phyloP scores from a whole-genome alignment of 257 asterid genomes.

The Solanum bulbocastanum region DNA sequence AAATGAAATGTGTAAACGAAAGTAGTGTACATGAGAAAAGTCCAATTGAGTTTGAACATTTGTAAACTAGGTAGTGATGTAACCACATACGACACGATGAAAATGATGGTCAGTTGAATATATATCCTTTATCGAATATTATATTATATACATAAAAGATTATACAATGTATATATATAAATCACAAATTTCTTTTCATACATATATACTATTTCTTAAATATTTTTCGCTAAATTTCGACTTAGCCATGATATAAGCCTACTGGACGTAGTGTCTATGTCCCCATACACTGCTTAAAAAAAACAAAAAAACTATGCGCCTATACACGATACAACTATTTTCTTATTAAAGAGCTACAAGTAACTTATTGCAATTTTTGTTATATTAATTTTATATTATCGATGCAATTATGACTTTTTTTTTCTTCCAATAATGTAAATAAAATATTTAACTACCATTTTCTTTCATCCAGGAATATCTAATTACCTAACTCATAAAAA shows the following conservation, averaged over 20 bases:
- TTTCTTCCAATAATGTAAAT: neutral
- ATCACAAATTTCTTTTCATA: neutral
- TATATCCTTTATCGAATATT: too few relatives aligned
- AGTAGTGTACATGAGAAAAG: neutral
- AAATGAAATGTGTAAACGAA: neutral
- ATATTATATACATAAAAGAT: too few relatives aligned
- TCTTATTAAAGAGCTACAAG: neutral
- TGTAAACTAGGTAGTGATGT: neutral
- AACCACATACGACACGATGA: neutral
- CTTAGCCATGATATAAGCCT: neutral
- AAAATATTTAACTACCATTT: neutral
- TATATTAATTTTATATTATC: neutral
- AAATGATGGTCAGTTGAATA: neutral
- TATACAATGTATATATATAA: too few relatives aligned
- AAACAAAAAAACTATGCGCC: neutral
- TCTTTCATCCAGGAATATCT: neutral
- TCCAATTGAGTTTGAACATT: neutral
- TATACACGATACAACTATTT: neutral
- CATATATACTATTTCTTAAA: neutral
- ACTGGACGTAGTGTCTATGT: neutral
- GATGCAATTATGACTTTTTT: neutral
- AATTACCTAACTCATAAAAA: neutral
- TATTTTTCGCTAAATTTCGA: neutral
- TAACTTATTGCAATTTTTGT: neutral
- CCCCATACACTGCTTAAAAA: too few relatives aligned